Evolutionary conservation across 1,139 yeast genomes (phyloP).

Genomic region (Candida gigantensis): DNA sequence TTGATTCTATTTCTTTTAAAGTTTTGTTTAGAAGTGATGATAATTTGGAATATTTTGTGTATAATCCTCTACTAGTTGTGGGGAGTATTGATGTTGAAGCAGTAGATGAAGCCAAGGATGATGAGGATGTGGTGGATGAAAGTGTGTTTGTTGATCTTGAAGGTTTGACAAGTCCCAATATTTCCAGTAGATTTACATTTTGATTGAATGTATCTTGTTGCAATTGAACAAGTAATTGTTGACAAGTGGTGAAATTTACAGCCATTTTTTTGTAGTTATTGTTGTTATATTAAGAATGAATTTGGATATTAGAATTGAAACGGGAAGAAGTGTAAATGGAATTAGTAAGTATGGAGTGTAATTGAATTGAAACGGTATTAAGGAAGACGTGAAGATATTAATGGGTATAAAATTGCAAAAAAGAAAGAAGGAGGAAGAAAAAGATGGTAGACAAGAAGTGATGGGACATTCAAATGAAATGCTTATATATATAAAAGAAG

Average conservation of each 20-base stretch:
- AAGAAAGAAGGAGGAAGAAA: no score
- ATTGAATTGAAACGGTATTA: no score
- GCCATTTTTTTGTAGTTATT: slow-evolving; percentile 5
- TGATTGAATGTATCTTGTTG: slow-evolving; percentile 28
- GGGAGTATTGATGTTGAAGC: no score
- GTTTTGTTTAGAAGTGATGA: slow-evolving; percentile 24
- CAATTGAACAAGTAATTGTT: slow-evolving; percentile 15
- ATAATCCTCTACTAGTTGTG: slow-evolving; percentile 41
- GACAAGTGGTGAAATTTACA: slow-evolving; percentile 1
- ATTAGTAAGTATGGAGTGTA: no score
- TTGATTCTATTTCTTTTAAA: slow-evolving; percentile 17
- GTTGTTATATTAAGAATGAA: neutral
- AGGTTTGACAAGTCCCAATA: slow-evolving; percentile 39
- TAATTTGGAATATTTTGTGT: slow-evolving; percentile 41
- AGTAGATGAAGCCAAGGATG: no score
- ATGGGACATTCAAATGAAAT: no score
- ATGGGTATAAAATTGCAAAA: no score
- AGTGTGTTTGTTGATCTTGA: slow-evolving; percentile 19
- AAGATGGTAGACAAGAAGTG: no score
- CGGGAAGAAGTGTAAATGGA: no score
- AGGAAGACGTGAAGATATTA: no score
- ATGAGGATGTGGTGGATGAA: slow-evolving; percentile 20
- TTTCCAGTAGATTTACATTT: slow-evolving; percentile 35
- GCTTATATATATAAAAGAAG: no score
- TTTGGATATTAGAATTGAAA: no score